These are phyloP conservation scores for Cladorrhinum samala DNA, from an alignment of 495 filamentous ascomycete species.

Conservation along the genomic window DNA sequence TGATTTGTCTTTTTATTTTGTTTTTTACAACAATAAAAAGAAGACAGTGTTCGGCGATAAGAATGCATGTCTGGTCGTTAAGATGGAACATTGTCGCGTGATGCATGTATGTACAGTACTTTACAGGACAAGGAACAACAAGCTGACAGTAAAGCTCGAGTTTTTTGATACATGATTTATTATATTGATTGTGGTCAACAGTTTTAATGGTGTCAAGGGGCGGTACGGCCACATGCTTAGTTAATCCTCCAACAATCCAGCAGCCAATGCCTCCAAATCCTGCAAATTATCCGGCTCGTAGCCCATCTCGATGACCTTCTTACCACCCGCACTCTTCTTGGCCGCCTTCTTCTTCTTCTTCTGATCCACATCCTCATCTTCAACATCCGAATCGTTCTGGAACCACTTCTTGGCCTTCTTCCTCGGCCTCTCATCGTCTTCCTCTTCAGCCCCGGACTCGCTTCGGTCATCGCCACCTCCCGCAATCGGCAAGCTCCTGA, in stretches of 20 bases:
- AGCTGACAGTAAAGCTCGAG: too few relatives aligned
- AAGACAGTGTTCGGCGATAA: too few relatives aligned
- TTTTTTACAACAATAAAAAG: too few relatives aligned
- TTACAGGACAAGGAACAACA: too few relatives aligned
- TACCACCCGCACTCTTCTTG: conserved; percentile 39
- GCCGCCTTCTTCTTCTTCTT: conserved; percentile 39
- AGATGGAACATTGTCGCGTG: too few relatives aligned
- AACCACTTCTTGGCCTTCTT: conserved; percentile 47
- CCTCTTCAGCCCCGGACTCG: conserved; percentile 26
- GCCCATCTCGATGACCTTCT: conserved; percentile 48
- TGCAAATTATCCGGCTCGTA: conserved; percentile 76
- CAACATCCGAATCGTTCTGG: conserved; percentile 42
- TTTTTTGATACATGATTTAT: too few relatives aligned
- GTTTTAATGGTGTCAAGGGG: too few relatives aligned
- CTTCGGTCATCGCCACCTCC: conserved; percentile 23
- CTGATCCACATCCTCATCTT: conserved; percentile 27
- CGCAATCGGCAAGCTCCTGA: conserved; percentile 45
- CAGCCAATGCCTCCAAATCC: conserved; percentile 83
- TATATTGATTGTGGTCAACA: too few relatives aligned
- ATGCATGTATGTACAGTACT: too few relatives aligned
- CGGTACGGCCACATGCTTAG: too few relatives aligned
- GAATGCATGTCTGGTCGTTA: too few relatives aligned
- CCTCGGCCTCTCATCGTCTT: conserved; percentile 30
- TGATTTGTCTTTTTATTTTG: too few relatives aligned
- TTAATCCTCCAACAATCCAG: conserved; percentile 63